phyloP scores from a whole-genome alignment of 176 grass and related monocot genomes.

The Aegilops umbellulata region DNA sequence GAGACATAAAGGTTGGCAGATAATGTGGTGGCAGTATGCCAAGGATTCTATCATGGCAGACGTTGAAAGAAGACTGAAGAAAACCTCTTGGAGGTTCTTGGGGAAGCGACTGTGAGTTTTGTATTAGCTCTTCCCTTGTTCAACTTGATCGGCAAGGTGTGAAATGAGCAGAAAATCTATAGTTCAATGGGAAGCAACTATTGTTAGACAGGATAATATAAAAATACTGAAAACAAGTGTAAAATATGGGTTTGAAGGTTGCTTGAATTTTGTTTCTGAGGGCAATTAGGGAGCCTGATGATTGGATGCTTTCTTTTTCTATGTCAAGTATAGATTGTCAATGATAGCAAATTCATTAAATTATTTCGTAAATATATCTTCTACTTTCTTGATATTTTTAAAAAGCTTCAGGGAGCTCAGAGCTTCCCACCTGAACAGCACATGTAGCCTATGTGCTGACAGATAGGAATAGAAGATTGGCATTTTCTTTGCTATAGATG shows the following conservation, averaged over 20 bases:
- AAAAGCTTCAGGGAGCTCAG: constrained; percentile 20
- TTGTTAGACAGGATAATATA: constrained; percentile 4
- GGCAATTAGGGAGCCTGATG: constrained; percentile 7
- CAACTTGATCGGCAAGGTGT: constrained; percentile 9
- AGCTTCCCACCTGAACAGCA: background rate
- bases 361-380: constrained; percentile 5
- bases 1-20: constrained; percentile 84
- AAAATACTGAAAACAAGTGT: background rate
- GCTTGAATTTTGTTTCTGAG: constrained; percentile 22
- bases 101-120: constrained; percentile 77
- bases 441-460: constrained; percentile 19
- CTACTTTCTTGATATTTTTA: background rate
- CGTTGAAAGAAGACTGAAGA: constrained; percentile 66
- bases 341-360: constrained; percentile 18
- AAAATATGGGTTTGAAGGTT: constrained; percentile 14
- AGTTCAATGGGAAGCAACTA: background rate
- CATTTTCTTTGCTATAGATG: constrained; percentile 9
- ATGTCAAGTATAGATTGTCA: constrained; percentile 28
- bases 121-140: constrained; percentile 23
- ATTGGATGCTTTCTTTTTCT: constrained; percentile 14
- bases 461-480: constrained; percentile 8
- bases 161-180: constrained; percentile 5
- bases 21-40: constrained; percentile 85
- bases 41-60: constrained; percentile 64
- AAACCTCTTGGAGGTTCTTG: constrained; percentile 75